Conservation (phyloP, 331 rosid species). For the Saraca asoca region DNA sequence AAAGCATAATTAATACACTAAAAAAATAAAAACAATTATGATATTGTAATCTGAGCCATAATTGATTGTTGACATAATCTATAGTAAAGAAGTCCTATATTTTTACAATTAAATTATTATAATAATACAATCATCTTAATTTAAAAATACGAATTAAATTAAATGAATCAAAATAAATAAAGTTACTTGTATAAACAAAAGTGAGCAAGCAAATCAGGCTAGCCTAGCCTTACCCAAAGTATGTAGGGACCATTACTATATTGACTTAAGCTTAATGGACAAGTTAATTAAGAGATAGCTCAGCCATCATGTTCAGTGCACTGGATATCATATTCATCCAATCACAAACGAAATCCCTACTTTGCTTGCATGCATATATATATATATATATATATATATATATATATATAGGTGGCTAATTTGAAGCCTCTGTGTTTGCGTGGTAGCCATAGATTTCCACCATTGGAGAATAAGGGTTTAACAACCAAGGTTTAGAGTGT, state of each 20-base stretch:
- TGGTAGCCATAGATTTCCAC: constrained; percentile 13
- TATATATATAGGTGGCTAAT: not conserved
- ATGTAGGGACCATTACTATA: constrained; percentile 35
- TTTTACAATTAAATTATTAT: too few relatives aligned
- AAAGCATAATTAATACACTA: too few relatives aligned
- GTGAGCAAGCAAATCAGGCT: constrained; percentile 24
- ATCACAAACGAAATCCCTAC: constrained; percentile 29
- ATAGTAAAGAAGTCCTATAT: too few relatives aligned
- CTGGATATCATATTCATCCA: constrained; percentile 21
- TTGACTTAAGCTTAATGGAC: constrained; percentile 33
- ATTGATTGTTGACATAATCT: too few relatives aligned
- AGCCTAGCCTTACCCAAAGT: constrained; percentile 20
- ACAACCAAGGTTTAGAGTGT: not conserved
- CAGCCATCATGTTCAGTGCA: constrained; percentile 27
- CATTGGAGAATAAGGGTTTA: constrained; percentile 32
- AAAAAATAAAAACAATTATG: too few relatives aligned
- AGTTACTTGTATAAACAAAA: constrained; percentile 21
- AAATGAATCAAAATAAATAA: too few relatives aligned
- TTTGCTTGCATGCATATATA: not conserved
- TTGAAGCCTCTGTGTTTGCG: constrained; percentile 31
- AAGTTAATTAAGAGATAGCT: constrained; percentile 13
- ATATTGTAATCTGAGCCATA: too few relatives aligned
- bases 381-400: too few relatives aligned
- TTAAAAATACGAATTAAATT: too few relatives aligned
- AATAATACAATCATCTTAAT: too few relatives aligned